Conservation (phyloP, 2,329 filamentous ascomycete species). For the Botrytis aclada region DNA sequence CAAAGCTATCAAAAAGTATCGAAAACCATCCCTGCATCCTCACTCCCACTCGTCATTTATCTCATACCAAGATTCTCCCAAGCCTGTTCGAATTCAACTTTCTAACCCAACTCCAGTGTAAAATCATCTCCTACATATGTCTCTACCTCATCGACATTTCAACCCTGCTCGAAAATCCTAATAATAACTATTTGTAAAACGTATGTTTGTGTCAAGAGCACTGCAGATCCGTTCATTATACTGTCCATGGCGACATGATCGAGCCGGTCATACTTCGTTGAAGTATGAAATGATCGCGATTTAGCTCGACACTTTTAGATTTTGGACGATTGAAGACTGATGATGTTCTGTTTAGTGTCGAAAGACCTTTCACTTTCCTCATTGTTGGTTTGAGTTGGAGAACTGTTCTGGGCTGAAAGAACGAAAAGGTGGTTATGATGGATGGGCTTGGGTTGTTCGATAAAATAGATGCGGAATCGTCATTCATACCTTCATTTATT, state of each 20-base stretch:
- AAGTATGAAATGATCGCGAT: neutral
- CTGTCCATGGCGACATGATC: neutral
- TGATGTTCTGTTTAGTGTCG: neutral
- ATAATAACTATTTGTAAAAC: neutral
- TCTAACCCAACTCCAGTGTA: neutral
- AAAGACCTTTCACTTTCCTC: neutral
- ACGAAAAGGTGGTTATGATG: neutral
- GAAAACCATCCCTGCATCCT: neutral
- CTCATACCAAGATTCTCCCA: no score
- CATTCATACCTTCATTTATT: fast-evolving
- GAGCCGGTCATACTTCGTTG: neutral
- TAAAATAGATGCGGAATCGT: neutral
- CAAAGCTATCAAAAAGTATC: neutral
- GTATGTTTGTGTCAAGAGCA: neutral
- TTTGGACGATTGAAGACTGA: neutral
- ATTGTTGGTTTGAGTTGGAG: neutral
- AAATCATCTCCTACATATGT: neutral
- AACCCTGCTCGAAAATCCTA: neutral
- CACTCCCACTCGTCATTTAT: fast-evolving
- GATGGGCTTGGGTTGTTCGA: neutral
- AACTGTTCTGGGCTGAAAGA: neutral
- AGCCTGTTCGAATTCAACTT: neutral
- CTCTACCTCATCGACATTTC: neutral
- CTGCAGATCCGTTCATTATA: neutral
- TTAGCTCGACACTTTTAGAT: neutral